These are phyloP conservation scores for Phyllosticta paracitricarpa DNA, from an alignment of 2,329 filamentous ascomycete species.

Conservation along the genomic window DNA sequence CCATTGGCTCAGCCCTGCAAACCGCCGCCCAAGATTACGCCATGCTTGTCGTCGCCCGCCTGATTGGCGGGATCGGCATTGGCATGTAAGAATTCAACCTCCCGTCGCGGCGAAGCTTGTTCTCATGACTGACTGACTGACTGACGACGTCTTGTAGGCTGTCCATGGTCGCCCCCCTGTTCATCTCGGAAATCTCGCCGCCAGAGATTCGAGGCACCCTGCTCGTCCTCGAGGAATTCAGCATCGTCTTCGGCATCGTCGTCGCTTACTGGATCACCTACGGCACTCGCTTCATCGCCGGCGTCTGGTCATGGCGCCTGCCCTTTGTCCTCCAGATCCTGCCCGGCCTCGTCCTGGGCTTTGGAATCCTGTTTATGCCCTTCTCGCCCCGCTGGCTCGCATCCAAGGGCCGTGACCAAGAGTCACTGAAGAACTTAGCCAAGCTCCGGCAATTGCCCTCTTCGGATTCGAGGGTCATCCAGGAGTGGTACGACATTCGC, in stretches of 20 bases:
- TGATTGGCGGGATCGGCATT: slow-evolving; percentile 43
- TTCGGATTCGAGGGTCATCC: slow-evolving; percentile 40
- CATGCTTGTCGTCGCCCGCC: slow-evolving; percentile 41
- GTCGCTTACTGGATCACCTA: slow-evolving; percentile 47
- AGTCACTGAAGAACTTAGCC: slow-evolving; percentile 38
- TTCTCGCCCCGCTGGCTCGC: slow-evolving; percentile 48
- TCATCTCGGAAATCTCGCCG: slow-evolving; percentile 44
- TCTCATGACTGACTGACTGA: not conserved
- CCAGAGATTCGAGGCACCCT: slow-evolving; percentile 40
- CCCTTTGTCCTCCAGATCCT: slow-evolving; percentile 40
- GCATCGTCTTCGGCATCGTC: slow-evolving; percentile 39
- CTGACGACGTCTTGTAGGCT: slow-evolving; percentile 10
- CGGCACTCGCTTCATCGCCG: slow-evolving; percentile 35
- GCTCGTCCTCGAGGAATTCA: slow-evolving; percentile 40
- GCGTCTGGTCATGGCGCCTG: slow-evolving; percentile 36
- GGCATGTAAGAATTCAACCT: slow-evolving; percentile 30
- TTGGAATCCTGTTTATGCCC: slow-evolving; percentile 39
- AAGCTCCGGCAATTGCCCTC: slow-evolving; percentile 41
- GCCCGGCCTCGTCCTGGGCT: slow-evolving; percentile 28
- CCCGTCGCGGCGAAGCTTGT: not conserved
- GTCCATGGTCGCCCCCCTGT: slow-evolving; percentile 39
- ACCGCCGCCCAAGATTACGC: slow-evolving; percentile 40
- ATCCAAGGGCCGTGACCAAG: slow-evolving; percentile 37
- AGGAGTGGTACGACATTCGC: slow-evolving; percentile 44
- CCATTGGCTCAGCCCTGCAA: slow-evolving; percentile 41